Conservation (phyloP, 2,329 filamentous ascomycete species). For the Pseudocercospora pini-densiflorae region DNA sequence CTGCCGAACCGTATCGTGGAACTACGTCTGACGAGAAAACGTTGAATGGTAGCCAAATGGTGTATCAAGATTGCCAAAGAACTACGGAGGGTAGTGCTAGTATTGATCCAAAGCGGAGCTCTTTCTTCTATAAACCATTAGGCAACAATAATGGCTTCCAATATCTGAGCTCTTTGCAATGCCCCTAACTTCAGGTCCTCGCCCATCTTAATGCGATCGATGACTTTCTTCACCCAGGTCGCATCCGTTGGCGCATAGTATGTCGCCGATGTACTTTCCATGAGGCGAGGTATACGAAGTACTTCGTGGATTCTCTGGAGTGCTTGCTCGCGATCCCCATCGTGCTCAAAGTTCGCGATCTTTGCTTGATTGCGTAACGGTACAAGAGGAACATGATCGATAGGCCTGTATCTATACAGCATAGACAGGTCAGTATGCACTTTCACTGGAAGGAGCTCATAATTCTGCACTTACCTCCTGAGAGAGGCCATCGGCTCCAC, state of each 20-base stretch:
- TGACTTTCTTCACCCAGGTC: not conserved
- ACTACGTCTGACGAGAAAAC: too few species aligned
- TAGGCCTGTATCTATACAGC: too few species aligned
- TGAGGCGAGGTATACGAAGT: not conserved
- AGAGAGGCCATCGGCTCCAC: not conserved
- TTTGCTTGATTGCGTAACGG: not conserved
- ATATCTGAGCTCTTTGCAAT: too few species aligned
- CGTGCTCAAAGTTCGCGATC: not conserved
- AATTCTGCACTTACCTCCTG: not conserved
- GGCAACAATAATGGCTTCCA: too few species aligned
- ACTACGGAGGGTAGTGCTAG: too few species aligned
- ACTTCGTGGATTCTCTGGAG: not conserved
- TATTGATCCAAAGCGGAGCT: too few species aligned
- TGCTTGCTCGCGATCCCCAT: not conserved
- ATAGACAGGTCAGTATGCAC: too few species aligned
- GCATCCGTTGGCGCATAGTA: not conserved
- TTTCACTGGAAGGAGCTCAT: too few species aligned
- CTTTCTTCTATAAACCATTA: too few species aligned
- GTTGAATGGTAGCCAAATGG: too few species aligned
- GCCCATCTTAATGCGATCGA: not conserved
- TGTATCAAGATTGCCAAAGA: too few species aligned
- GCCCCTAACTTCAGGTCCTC: not conserved
- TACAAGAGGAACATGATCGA: not conserved
- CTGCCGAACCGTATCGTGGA: too few species aligned
- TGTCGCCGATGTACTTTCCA: not conserved